Evolutionary conservation across 116 monocot species (phyloP).

Genomic region (Phalaenopsis hybrid): DNA sequence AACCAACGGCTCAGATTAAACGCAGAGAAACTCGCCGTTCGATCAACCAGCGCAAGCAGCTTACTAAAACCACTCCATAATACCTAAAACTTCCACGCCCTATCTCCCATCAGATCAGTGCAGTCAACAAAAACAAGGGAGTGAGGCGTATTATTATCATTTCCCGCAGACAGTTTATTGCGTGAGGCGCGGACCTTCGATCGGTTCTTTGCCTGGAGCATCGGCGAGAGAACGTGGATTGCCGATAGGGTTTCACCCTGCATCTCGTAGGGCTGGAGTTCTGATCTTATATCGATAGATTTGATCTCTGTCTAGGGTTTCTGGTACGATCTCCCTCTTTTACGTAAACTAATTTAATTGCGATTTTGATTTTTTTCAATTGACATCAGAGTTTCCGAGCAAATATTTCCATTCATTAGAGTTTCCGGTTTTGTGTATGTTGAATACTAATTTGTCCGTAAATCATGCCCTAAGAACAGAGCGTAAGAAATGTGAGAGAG

Average conservation of each 20-base stretch:
- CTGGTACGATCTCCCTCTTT: neutral
- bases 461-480: too few species aligned
- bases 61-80: neutral
- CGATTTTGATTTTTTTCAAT: neutral
- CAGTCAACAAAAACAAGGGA: too few species aligned
- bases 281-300: neutral
- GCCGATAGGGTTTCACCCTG: neutral
- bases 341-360: neutral
- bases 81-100: neutral
- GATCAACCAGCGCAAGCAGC: neutral
- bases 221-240: neutral
- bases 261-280: neutral
- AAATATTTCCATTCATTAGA: too few species aligned
- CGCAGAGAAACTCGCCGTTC: neutral
- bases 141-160: too few species aligned
- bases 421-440: too few species aligned
- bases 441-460: too few species aligned
- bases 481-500: too few species aligned
- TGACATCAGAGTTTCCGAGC: too few species aligned
- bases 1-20: neutral
- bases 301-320: neutral
- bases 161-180: too few species aligned
- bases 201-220: neutral
- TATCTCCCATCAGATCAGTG: neutral
- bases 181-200: too few species aligned